phyloP scores from a whole-genome alignment of 176 grass and related monocot species.

The Ensete glaucum region DNA sequence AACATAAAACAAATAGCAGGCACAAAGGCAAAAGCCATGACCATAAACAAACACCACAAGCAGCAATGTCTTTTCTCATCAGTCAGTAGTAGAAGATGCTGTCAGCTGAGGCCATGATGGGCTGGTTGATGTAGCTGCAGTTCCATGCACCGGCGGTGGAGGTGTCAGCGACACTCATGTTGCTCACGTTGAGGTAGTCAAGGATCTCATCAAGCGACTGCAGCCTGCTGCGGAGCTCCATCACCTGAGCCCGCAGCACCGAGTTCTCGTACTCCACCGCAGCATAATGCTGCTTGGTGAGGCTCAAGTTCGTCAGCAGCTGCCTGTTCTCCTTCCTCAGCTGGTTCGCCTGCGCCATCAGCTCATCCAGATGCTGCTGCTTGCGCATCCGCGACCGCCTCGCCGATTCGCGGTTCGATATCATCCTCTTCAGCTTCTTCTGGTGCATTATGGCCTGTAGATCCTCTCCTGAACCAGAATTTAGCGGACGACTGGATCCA shows the following conservation, averaged over 20 bases:
- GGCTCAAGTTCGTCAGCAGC: slow-evolving; percentile 26
- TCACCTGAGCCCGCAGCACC: slow-evolving; percentile 37
- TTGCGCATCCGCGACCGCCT: slow-evolving; percentile 49
- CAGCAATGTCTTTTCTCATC: no score
- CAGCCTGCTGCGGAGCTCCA: slow-evolving; percentile 43
- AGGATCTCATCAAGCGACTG: slow-evolving; percentile 34
- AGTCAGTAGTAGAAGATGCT: background rate
- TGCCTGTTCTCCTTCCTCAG: slow-evolving; percentile 37
- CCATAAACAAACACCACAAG: no score
- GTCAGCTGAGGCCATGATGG: background rate
- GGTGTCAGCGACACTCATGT: background rate
- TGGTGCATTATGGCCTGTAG: slow-evolving; percentile 43
- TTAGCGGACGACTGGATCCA: background rate
- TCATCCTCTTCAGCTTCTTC: slow-evolving; percentile 47
- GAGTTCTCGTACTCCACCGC: slow-evolving; percentile 43
- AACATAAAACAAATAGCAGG: no score
- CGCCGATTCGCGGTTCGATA: slow-evolving; percentile 61
- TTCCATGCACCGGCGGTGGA: background rate
- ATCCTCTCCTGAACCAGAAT: slow-evolving; percentile 17
- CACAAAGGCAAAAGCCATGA: no score
- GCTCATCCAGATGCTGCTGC: slow-evolving; percentile 40
- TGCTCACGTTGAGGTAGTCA: background rate
- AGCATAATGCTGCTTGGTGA: slow-evolving; percentile 16
- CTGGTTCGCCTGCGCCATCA: slow-evolving; percentile 29
- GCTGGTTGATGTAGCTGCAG: background rate